These are phyloP conservation scores for Rhododendron simsii DNA, from an alignment of 148 eudicot species.

Conservation along the genomic window DNA sequence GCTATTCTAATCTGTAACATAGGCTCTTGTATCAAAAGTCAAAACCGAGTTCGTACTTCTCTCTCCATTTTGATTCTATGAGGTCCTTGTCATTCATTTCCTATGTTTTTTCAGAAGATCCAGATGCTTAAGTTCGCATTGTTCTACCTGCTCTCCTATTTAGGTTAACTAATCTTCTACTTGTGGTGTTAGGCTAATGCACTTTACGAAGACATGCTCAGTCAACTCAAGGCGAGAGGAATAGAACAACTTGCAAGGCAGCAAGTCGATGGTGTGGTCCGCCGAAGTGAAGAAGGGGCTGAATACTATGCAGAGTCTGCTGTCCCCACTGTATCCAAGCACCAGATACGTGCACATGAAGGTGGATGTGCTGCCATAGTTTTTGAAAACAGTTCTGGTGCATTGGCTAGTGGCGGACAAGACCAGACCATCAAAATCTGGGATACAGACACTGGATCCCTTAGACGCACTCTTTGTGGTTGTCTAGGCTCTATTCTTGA, in stretches of 20 bases:
- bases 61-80: not conserved
- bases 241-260: conserved; percentile 76
- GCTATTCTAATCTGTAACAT: not conserved
- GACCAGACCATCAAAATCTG: conserved; percentile 78
- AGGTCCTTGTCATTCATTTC: not conserved
- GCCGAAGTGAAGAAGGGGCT: conserved; percentile 72
- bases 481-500: conserved; percentile 86
- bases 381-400: conserved; percentile 66
- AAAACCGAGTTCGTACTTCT: not conserved
- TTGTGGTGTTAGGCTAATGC: conserved; percentile 62
- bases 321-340: conserved; percentile 55
- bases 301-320: conserved; percentile 67
- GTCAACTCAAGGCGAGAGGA: conserved; percentile 52
- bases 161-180: not conserved
- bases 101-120: not conserved
- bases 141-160: not conserved
- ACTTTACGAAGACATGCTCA: conserved; percentile 67
- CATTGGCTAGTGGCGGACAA: conserved; percentile 79
- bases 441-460: conserved; percentile 69
- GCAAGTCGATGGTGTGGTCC: conserved; percentile 95
- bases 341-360: conserved; percentile 71
- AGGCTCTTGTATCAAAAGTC: not conserved
- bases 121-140: not conserved
- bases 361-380: conserved; percentile 86
- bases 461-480: conserved; percentile 53